Evolutionary conservation across 257 asterid species (phyloP).

Genomic region (Solanum neorickii): DNA sequence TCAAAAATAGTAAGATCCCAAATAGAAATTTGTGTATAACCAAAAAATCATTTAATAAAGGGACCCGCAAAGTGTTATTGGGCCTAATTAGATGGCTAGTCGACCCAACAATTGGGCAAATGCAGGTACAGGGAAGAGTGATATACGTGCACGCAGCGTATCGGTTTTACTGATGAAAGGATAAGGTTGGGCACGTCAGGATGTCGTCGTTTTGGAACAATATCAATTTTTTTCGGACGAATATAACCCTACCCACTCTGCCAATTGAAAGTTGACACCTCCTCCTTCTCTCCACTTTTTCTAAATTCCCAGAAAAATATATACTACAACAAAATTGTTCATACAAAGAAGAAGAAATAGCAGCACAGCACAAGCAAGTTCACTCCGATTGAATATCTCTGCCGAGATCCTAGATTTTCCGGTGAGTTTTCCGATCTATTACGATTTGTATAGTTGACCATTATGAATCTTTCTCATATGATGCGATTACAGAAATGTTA

Average conservation of each 20-base stretch:
- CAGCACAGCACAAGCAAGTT: too few species aligned
- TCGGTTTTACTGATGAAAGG: background rate
- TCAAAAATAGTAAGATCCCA: background rate
- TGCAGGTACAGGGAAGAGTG: background rate
- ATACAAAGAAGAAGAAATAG: background rate
- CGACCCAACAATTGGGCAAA: background rate
- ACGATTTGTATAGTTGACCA: background rate
- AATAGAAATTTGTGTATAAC: background rate
- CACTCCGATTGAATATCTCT: background rate
- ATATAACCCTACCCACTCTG: background rate
- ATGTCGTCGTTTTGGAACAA: background rate
- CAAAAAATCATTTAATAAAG: background rate
- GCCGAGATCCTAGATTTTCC: background rate
- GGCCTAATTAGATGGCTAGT: background rate
- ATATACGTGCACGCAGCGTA: background rate
- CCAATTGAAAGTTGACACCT: background rate
- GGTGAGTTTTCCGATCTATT: background rate
- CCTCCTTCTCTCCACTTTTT: background rate
- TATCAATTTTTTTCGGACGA: background rate
- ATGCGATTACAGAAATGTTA: conserved; percentile 24
- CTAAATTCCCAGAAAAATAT: background rate
- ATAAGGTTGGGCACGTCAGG: background rate
- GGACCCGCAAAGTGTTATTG: background rate
- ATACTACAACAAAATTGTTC: background rate
- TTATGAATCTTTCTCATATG: background rate